Percentiles rank a stretch among this genome's conserved stretches.
These are phyloP conservation scores for Ceratobasidium sp. DNA, from an alignment of 1,284 basidiomycete species.

Conservation along the genomic window DNA sequence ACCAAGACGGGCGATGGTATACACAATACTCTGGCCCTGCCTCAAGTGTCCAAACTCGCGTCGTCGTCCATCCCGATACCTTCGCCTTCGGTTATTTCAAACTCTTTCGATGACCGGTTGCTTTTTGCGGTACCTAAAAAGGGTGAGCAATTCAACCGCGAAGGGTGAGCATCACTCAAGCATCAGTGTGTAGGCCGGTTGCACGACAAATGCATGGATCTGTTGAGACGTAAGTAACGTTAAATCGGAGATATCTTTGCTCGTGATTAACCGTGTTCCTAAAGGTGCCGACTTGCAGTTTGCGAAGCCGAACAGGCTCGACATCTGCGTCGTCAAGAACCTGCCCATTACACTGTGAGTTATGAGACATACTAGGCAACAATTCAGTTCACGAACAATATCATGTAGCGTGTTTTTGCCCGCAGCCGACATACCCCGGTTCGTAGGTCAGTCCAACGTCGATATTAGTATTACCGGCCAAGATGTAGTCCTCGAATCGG, in stretches of 20 bases:
- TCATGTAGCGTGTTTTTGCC: conserved; percentile 90
- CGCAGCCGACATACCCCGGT: conserved; percentile 97
- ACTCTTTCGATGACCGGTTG: conserved; percentile 1
- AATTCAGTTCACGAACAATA: conserved; percentile 51
- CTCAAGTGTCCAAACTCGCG: neutral
- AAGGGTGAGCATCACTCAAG: neutral
- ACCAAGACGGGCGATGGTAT: too few species aligned
- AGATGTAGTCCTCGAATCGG: conserved; percentile 94
- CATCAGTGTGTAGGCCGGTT: neutral
- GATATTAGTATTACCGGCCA: conserved; percentile 93
- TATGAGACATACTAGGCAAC: too few species aligned
- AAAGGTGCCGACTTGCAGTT: conserved; percentile 97
- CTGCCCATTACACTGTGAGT: conserved; percentile 89
- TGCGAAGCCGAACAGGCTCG: conserved; percentile 87
- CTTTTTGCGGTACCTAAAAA: conserved; percentile 2
- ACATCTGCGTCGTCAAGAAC: conserved; percentile 93
- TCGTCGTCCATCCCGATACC: too few species aligned
- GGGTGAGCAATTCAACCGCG: neutral
- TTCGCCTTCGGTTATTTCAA: neutral
- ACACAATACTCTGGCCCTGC: too few species aligned
- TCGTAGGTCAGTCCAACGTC: conserved; percentile 97
- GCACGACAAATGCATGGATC: conserved; percentile 1
- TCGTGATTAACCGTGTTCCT: too few species aligned
- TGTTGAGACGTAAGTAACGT: neutral
- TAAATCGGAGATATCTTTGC: too few species aligned